Evolutionary conservation across 176 grass and related monocot genomes (phyloP), one percentile per base, ranked within the genome.

Genomic region (Ensete ventricosum): DNA sequence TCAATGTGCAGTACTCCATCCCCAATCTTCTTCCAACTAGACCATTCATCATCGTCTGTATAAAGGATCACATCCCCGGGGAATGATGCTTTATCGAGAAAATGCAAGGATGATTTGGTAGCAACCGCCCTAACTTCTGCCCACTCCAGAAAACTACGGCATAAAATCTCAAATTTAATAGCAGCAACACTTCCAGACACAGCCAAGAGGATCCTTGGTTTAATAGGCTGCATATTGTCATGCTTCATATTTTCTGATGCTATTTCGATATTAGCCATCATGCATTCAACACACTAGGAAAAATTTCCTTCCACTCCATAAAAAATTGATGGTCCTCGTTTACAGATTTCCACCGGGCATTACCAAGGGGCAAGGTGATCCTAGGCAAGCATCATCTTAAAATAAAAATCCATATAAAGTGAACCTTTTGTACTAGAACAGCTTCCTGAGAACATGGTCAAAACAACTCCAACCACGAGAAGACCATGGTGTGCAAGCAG

Each of bases 1-100:
- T 99, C 90, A 3, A 99, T 94, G 87, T 99, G 95, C 66, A 99
- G 78, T 52, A 99, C 95, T 71, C 83, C 88, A 64, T 94, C 90
- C 11, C 90, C 95, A 50, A 99, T 94, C 84, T 91, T 94, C 52
- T 85, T 99, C 95, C 95, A 99, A 73, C 55, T 89, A 72, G 88
- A 91, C 95, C 95, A 99, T 55, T 99, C 95, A 53, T 99, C 82
- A 60, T 89, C 82, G 53, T 99, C 95, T 27, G 90, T 94, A 78
- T 87, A 87, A 62, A 99, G 77, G 77, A 78, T 34, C 64, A 91
- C 76, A 29, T 81, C 73, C 4, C 64, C 84, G 0, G 88, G 90
- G 13, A 99, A 80, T 67, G 95, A 78, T 78, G 62, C 82, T 82
- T 55, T 67, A 73, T 91, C 82, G 23, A 94, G 29, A 73, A 99